These are phyloP conservation scores for Carex scoparia DNA, from an alignment of 176 grass and related monocot species.

Conservation along the genomic window DNA sequence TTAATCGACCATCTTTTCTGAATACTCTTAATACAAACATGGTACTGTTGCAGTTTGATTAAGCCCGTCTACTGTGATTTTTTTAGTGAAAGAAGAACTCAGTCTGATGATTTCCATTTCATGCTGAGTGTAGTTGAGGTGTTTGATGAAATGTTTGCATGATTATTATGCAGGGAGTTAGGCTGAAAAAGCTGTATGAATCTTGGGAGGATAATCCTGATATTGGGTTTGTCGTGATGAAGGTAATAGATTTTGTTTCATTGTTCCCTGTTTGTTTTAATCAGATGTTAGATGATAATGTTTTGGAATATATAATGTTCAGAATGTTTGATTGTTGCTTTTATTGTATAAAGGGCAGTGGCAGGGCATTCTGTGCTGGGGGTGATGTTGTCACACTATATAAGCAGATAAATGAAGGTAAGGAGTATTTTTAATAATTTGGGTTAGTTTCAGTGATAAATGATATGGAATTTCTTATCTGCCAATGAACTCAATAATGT, in stretches of 20 bases:
- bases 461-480: not conserved
- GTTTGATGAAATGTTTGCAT: slow-evolving; percentile 32
- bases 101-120: not conserved
- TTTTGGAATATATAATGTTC: not conserved
- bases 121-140: slow-evolving; percentile 4
- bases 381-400: slow-evolving; percentile 51
- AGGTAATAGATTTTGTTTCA: slow-evolving; percentile 60
- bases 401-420: slow-evolving; percentile 50
- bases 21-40: slow-evolving; percentile 68
- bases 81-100: not conserved
- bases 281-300: not conserved
- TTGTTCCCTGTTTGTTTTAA: not conserved
- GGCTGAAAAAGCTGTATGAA: slow-evolving; percentile 78
- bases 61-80: not conserved
- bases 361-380: slow-evolving; percentile 70
- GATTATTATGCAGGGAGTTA: slow-evolving; percentile 44
- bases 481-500: not conserved
- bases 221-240: slow-evolving; percentile 95
- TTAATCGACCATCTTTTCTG: slow-evolving; percentile 63
- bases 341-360: slow-evolving; percentile 60
- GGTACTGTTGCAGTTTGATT: slow-evolving; percentile 33
- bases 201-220: slow-evolving; percentile 93
- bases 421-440: not conserved
- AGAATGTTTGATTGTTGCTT: slow-evolving; percentile 37
- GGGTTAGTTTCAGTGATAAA: not conserved